Conservation (phyloP, 352 stramenopile genomes). For the Phytophthora europaea region DNA sequence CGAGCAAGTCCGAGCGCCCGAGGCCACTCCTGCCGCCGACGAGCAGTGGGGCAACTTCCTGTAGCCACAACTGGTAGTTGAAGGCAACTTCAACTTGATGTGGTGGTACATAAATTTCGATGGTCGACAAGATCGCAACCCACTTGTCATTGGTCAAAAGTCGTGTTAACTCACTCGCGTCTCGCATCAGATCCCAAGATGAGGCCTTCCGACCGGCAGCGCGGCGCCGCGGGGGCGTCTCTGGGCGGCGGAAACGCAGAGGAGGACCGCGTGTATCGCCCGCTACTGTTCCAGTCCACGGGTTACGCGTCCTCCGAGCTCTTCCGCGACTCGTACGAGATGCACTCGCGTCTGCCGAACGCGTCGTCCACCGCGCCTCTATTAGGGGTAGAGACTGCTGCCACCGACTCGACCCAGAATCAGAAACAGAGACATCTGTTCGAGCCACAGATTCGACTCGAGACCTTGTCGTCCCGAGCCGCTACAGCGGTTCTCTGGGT, state of each 20-base stretch:
- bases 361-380: constrained; percentile 40
- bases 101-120: constrained; percentile 5
- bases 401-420: constrained; percentile 25
- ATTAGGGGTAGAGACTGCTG: constrained; percentile 21
- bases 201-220: constrained; percentile 15
- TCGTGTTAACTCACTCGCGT: constrained; percentile 9
- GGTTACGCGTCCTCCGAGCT: constrained; percentile 87
- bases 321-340: constrained; percentile 83
- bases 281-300: constrained; percentile 81
- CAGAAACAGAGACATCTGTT: constrained; percentile 41
- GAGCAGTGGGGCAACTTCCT: constrained; percentile 33
- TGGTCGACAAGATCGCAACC: constrained; percentile 5
- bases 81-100: constrained; percentile 42
- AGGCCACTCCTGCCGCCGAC: constrained; percentile 20
- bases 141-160: constrained; percentile 33
- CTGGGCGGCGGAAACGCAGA: constrained; percentile 25
- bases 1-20: constrained; percentile 18
- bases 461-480: constrained; percentile 83
- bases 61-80: constrained; percentile 9
- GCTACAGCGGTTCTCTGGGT: constrained; percentile 77
- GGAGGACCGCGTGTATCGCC: constrained; percentile 73
- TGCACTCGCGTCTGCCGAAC: constrained; percentile 65
- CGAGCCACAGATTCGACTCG: constrained; percentile 76
- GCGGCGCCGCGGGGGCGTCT: neutral
- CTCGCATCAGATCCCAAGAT: constrained; percentile 34